Base-by-base conservation (phyloP, 768 basidiomycete genomes). In the Nidula microcarpa region DNA sequence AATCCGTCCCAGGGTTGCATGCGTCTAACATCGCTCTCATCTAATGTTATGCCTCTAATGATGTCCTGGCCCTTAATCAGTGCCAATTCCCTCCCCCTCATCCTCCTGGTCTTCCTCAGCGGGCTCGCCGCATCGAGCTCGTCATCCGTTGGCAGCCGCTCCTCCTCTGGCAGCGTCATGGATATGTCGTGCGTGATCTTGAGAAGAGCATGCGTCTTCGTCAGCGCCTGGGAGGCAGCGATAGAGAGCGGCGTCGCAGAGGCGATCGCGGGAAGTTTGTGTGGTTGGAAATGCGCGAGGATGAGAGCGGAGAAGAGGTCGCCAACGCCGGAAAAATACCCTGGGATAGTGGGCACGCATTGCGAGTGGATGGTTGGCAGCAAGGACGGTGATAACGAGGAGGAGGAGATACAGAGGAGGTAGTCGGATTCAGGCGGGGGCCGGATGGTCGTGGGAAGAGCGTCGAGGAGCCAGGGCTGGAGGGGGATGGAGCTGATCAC, bases 321-420 rank as follows among this genome's bases (percentile, higher is more conserved):
- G 14, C 97, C 97, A 9, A 97, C 95, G 23, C 97, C 97, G 16
- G 92, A 89, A 67, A 94, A 98, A 73, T 98, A 97, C 9, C 94
- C 95, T 5, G 87, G 81, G 44, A 98, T 78, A 32, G 87, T 78
- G 2, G 88, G 87, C 7, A 99, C 84, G 43, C 77, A 79, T 61
- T 84, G 84, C 0, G 84, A 85, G 68, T 89, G 82, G 3, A 95
- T 81, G 0, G 68, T 65, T 0, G 80, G 80, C 33, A 54, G 64
- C 14, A 60, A 57, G 36, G 60, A 59, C 30, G 56, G 47, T n/a
- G 60, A 48, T 3, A 64, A 51, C n/a, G 71, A 52, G 1, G 84
- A 81, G 0, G 94, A 96, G 0, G 84, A 77, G 52, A 96, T 80
- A 68, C 91, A 97, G n/a, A 93, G 75, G 35, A 97, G 83, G 57